Evolutionary conservation across 768 basidiomycete species (phyloP), one percentile per base, ranked within the genome.

Genomic region (Strobilomyces echinocephalus): DNA sequence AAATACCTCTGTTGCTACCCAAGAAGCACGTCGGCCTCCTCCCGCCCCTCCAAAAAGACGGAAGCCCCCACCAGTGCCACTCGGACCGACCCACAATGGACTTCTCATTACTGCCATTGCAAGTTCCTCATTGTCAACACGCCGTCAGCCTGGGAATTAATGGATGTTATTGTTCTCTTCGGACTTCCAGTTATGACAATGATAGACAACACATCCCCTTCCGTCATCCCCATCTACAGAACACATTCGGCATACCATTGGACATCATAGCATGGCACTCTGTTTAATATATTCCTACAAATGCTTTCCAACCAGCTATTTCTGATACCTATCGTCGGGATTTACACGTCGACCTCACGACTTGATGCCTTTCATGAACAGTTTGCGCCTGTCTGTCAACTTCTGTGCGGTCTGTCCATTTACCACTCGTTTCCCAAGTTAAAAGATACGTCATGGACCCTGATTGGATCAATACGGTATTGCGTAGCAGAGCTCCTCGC

Each of bases 51-150:
- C 78, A 4, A 82, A 82, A 62, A 75, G 87, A 42, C 72, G 88
- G 62, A 87, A 86, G 60, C 82, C 88, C 1, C 88, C 88, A 33
- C 84, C 87, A 15, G 75, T 85, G 42, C 86, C 88, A 10, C 69
- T 77, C 2, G 74, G 72, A 30, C 73, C 66, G 46, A 77, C 76
- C 1, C 74, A 77, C 50, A 62, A 77, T 14, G 83, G 81, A 9
- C 78, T 76, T 20, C 80, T 79, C 34, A 82, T 87, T 33, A 82
- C 82, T 8, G 74, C 83, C 1, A 85, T 87, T 38, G 73, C 76
- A 20, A 69, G 65, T 28, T 74, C 74, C n/a, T 62, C 73, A 1
- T 54, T 62, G 10, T 62, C 70, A 41, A 40, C 59, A 21, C 49
- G 49, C 50, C 44, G 26, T 39, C 60, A 63, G 21, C 26, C 56